Evolutionary conservation across 768 basidiomycete species (phyloP), one percentile per base, ranked within the genome.

Genomic region (Psilocybe tampanensis): DNA sequence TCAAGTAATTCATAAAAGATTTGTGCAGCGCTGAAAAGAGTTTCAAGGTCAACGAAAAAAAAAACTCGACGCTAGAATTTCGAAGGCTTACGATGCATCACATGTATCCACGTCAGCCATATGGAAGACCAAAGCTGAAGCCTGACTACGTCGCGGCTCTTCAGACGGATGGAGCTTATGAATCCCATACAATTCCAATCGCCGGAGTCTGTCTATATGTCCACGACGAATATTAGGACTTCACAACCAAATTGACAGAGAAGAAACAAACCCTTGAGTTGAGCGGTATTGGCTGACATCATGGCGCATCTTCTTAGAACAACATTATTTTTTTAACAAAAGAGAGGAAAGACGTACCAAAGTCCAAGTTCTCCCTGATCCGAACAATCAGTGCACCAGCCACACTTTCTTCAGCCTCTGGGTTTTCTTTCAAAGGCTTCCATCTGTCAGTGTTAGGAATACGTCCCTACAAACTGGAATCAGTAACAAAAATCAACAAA

Each of bases 31-130:
- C 92, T 94, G 64, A 8, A 18, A 44, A 23, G 19, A 26, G 19
- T 32, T 18, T 42, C 23, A 51, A 56, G 2, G 18, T 2, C 39
- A 22, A 51, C 34, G 21, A 51, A 29, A 71, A 4, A 58, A 19
- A 24, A 17, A 22, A 13, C 26, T 42, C 4, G n/a, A 41, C n/a
- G 41, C 12, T 21, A 54, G 44, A 8, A 41, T 24, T 13, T 8
- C 4, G 18, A 18, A 39, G 3, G 48, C 89, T 71, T 66, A 95
- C 90, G 92, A 94, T 8, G 96, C 94, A 69, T 99, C 96, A 58
- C 92, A 87, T 17, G 79, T 83, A 55, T 95, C 92, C 3, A 97
- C 90, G 72, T 98, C 96, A 12, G 89, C 88, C 80, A 98, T 81
- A 64, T 98, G 95, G 72, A 99, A 95, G 19, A 97, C 92, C 21